A percentile compares a stretch with the other conserved stretches of the same genome.
Evolutionary conservation across 2,329 filamentous ascomycete genomes (phyloP).

Genomic region (Alternaria novae-zelandiae): DNA sequence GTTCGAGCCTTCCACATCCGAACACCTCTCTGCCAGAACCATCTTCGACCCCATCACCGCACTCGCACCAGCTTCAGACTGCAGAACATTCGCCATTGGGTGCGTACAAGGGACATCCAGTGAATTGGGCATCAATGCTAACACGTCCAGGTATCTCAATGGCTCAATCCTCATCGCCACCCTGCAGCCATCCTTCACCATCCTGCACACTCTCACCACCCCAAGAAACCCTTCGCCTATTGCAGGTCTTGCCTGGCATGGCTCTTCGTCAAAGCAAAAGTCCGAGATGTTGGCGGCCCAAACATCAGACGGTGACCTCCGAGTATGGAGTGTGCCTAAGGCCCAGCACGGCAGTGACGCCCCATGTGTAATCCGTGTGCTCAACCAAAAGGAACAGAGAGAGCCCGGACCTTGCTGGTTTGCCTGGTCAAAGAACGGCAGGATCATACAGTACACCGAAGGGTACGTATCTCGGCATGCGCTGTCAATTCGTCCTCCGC

Average conservation of each 20-base stretch:
- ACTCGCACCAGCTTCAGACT: constrained; percentile 86
- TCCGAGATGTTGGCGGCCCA: constrained; percentile 97
- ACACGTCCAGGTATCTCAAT: constrained; percentile 78
- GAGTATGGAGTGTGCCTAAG: constrained; percentile 97
- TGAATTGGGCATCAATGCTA: constrained; percentile 15
- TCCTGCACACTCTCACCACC: constrained; percentile 89
- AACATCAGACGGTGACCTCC: constrained; percentile 86
- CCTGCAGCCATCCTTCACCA: constrained; percentile 89
- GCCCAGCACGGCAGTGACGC: constrained; percentile 70
- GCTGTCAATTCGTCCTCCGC: constrained; percentile 1
- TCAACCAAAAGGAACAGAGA: constrained; percentile 79
- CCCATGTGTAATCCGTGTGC: constrained; percentile 85
- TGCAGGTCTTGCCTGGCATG: constrained; percentile 89
- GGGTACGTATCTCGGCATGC: constrained; percentile 66
- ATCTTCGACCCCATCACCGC: constrained; percentile 97
- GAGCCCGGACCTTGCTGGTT: constrained; percentile 88
- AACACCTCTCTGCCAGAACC: constrained; percentile 89
- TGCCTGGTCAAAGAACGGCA: constrained; percentile 97
- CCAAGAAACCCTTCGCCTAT: constrained; percentile 85
- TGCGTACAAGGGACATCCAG: constrained; percentile 52
- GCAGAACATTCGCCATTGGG: constrained; percentile 95
- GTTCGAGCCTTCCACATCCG: constrained; percentile 90
- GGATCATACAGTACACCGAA: constrained; percentile 90
- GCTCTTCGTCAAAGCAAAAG: constrained; percentile 92
- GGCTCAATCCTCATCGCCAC: constrained; percentile 90